Evolutionary conservation across 495 filamentous ascomycete genomes (phyloP).

Genomic region (Cladorrhinum samala): DNA sequence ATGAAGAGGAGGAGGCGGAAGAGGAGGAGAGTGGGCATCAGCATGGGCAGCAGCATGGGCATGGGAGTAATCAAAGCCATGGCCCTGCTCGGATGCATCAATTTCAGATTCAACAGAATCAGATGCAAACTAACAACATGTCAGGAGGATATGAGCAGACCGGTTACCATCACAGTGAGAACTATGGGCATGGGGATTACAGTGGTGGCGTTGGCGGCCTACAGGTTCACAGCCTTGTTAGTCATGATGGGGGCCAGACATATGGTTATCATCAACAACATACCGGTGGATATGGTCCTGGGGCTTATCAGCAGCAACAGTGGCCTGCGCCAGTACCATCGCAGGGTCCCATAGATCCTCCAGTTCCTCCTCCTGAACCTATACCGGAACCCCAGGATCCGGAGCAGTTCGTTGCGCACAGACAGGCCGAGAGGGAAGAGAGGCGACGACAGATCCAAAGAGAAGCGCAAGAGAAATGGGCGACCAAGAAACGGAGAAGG

Average conservation of each 20-base stretch:
- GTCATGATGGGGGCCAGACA: background rate
- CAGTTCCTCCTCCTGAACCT: background rate
- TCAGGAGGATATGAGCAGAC: background rate
- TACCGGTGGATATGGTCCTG: background rate
- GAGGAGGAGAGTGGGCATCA: too few relatives aligned
- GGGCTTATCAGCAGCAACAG: background rate
- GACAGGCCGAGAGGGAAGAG: slow-evolving; percentile 48
- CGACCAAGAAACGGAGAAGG: slow-evolving; percentile 62
- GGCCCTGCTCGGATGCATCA: too few relatives aligned
- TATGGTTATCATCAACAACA: background rate
- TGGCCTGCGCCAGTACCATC: background rate
- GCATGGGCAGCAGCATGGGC: too few relatives aligned
- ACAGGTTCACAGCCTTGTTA: background rate
- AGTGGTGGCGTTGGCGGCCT: background rate
- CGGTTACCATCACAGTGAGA: background rate
- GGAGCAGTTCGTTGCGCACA: background rate
- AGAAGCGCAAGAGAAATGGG: slow-evolving; percentile 60
- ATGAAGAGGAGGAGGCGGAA: too few relatives aligned
- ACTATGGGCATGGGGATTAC: background rate
- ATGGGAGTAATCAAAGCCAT: too few relatives aligned
- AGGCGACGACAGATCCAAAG: slow-evolving; percentile 51
- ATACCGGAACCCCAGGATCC: slow-evolving; percentile 17
- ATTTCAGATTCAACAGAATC: too few relatives aligned
- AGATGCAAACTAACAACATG: background rate
- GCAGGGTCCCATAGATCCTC: too few relatives aligned